Evolutionary conservation across 139 green algal genomes (phyloP).

Genomic region (Microglena sp.): DNA sequence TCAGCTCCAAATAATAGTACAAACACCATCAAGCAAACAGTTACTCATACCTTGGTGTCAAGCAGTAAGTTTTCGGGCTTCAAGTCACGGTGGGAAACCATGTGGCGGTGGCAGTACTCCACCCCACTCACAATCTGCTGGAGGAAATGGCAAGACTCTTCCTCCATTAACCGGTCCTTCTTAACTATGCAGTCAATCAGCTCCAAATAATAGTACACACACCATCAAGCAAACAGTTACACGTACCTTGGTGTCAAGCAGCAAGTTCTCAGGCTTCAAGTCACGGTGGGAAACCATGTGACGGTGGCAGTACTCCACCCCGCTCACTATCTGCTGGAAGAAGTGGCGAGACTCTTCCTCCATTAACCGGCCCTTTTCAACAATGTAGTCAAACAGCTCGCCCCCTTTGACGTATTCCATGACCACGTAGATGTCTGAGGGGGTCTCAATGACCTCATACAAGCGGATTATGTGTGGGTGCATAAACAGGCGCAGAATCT

Average conservation of each 20-base stretch:
- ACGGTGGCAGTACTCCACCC: slow-evolving; percentile 74
- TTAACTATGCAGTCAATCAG: slow-evolving; percentile 99
- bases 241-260: slow-evolving; percentile 82
- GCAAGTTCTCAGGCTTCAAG: slow-evolving; percentile 96
- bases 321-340: slow-evolving; percentile 96
- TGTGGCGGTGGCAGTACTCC: slow-evolving; percentile 61
- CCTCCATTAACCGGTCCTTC: slow-evolving; percentile 92
- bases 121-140: slow-evolving; percentile 95
- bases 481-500: slow-evolving; percentile 98
- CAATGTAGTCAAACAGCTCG: slow-evolving; percentile 99
- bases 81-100: slow-evolving; percentile 55
- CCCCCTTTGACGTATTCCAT: slow-evolving; percentile 98
- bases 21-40: too few relatives aligned
- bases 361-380: slow-evolving; percentile 93
- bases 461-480: slow-evolving; percentile 98
- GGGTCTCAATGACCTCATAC: slow-evolving; percentile 97
- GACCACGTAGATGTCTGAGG: slow-evolving; percentile 95
- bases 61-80: slow-evolving; percentile 98
- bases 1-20: too few relatives aligned
- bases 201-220: too few relatives aligned
- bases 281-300: slow-evolving; percentile 50
- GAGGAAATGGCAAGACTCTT: slow-evolving; percentile 97
- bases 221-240: too few relatives aligned
- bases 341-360: slow-evolving; percentile 97
- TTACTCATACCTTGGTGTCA: too few relatives aligned